Conservation (phyloP, 2,329 filamentous ascomycete species). For the Phaeosphaeriaceae sp. region DNA sequence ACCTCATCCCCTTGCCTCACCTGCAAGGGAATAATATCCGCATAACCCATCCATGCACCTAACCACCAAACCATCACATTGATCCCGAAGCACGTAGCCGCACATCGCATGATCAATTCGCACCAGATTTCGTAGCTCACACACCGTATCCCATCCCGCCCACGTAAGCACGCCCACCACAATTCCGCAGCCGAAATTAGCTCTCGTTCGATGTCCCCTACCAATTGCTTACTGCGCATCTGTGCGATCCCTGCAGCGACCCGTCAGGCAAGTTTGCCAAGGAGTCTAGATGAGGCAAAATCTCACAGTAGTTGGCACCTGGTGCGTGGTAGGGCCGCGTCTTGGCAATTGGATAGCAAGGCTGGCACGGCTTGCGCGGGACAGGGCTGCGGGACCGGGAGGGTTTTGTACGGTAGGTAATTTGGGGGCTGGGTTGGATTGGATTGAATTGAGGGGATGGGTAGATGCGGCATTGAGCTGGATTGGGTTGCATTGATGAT, state of each 20-base stretch:
- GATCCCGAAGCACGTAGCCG: too few species aligned
- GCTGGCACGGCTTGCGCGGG: not conserved
- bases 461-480: not conserved
- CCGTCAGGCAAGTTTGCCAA: conserved; percentile 14
- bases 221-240: not conserved
- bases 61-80: too few species aligned
- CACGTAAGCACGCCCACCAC: too few species aligned
- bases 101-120: too few species aligned
- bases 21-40: not conserved
- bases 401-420: not conserved
- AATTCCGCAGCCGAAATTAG: too few species aligned
- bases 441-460: not conserved
- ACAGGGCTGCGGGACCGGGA: not conserved
- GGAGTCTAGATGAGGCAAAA: conserved; percentile 24
- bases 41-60: not conserved
- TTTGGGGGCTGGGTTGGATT: not conserved
- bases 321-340: too few species aligned
- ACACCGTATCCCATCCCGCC: too few species aligned
- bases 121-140: too few species aligned
- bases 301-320: too few species aligned
- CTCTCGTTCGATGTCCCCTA: too few species aligned
- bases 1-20: not conserved
- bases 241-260: not conserved
- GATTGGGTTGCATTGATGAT: not conserved
- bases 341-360: not conserved